A percentile compares a stretch with the other conserved stretches of the same genome.
Conservation (phyloP, 371 early-diverging fungal genomes). For the Fennellomyces sp. region DNA sequence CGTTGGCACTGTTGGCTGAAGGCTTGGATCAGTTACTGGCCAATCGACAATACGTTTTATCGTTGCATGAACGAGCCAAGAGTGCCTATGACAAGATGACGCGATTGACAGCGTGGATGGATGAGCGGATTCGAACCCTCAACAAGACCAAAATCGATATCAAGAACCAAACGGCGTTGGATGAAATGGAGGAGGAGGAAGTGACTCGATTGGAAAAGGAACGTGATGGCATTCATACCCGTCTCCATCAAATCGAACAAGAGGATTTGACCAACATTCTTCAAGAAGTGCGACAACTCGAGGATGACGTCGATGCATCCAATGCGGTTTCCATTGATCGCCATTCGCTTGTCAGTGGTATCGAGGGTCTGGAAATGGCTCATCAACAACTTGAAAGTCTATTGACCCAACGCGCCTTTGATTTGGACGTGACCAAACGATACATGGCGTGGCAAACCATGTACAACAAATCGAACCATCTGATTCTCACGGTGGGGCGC, state of each 20-base stretch:
- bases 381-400: constrained; percentile 26
- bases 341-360: constrained; percentile 22
- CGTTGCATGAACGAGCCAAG: constrained; percentile 38
- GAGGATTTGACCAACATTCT: constrained; percentile 37
- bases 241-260: constrained; percentile 37
- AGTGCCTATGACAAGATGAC: constrained; percentile 40
- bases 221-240: constrained; percentile 32
- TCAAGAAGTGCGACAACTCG: constrained; percentile 30
- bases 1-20: constrained; percentile 43
- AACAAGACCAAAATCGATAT: constrained; percentile 20
- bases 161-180: not conserved
- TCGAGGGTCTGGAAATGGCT: constrained; percentile 29
- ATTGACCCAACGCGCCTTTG: constrained; percentile 20
- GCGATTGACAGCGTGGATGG: constrained; percentile 42
- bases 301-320: constrained; percentile 38
- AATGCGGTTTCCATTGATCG: constrained; percentile 45
- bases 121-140: constrained; percentile 33
- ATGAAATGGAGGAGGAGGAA: constrained; percentile 14
- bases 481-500: constrained; percentile 36
- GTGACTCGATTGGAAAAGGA: constrained; percentile 48
- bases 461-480: constrained; percentile 38
- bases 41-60: constrained; percentile 35
- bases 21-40: constrained; percentile 44
- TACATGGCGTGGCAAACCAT: constrained; percentile 42
- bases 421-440: constrained; percentile 34